These are phyloP conservation scores for Sabuloglossum arenarium DNA, from an alignment of 495 filamentous ascomycete genomes.

Conservation along the genomic window DNA sequence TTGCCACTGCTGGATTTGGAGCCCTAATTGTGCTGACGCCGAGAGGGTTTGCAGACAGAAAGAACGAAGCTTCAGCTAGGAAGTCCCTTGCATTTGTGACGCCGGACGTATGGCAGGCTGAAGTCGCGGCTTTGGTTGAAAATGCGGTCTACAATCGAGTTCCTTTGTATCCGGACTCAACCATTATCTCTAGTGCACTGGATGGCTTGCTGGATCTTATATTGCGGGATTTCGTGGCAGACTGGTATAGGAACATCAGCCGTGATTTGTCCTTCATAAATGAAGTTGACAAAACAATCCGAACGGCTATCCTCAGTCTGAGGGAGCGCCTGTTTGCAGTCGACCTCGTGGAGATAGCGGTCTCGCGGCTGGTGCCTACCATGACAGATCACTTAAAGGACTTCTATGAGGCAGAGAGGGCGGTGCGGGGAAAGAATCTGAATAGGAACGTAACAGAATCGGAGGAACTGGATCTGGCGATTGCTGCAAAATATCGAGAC, in stretches of 20 bases:
- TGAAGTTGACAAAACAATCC: constrained; percentile 63
- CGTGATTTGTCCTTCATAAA: constrained; percentile 56
- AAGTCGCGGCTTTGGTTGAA: constrained; percentile 32
- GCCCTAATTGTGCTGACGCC: constrained; percentile 41
- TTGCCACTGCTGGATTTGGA: constrained; percentile 28
- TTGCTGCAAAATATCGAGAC: constrained; percentile 77
- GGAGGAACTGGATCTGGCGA: constrained; percentile 83
- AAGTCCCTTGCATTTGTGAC: constrained; percentile 34
- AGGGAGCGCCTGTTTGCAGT: constrained; percentile 43
- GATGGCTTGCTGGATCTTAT: constrained; percentile 63
- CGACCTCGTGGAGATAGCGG: constrained; percentile 63
- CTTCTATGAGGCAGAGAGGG: constrained; percentile 76
- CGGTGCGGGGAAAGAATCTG: constrained; percentile 67
- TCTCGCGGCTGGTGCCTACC: constrained; percentile 67
- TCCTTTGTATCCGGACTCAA: constrained; percentile 58
- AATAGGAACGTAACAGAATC: constrained; percentile 85
- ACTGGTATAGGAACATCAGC: constrained; percentile 81
- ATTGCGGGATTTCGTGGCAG: constrained; percentile 63
- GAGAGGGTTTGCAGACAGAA: constrained; percentile 24
- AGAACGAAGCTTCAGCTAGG: not conserved
- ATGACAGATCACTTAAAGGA: constrained; percentile 80
- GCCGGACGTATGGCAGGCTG: constrained; percentile 42
- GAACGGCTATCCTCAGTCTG: constrained; percentile 49
- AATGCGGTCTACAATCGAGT: constrained; percentile 25
- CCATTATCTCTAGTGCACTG: constrained; percentile 56